Percentiles rank a stretch among this genome's conserved stretches.
Evolutionary conservation across 345 rosid genomes (phyloP).

Genomic region (Populus pruinosa): DNA sequence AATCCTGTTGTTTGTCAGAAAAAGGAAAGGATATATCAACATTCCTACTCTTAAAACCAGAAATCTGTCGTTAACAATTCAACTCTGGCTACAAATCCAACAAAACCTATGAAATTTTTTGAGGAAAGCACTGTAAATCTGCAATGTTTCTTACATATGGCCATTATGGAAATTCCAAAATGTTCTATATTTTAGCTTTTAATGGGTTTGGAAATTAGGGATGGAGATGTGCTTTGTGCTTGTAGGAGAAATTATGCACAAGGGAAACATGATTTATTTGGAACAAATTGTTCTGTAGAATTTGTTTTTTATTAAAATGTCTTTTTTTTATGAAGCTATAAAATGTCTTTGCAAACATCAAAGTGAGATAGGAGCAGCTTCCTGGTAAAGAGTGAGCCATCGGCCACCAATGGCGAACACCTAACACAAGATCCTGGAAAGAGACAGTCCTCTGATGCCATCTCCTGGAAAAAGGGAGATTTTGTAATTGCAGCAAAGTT

Average conservation of each 20-base stretch:
- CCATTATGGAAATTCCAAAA: too few species aligned
- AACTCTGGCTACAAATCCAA: too few species aligned
- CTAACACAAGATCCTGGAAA: too few species aligned
- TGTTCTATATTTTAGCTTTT: background rate
- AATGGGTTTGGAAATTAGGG: background rate
- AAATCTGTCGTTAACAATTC: too few species aligned
- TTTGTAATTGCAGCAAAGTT: constrained; percentile 58
- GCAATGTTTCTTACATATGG: background rate
- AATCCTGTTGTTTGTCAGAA: background rate
- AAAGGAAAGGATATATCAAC: background rate
- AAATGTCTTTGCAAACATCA: too few species aligned
- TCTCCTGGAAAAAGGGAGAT: too few species aligned
- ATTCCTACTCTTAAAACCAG: background rate
- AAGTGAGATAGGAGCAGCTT: too few species aligned
- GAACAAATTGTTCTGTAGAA: background rate
- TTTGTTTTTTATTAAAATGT: background rate
- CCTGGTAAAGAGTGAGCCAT: too few species aligned
- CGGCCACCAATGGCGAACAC: too few species aligned
- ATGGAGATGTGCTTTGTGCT: background rate
- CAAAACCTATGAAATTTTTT: too few species aligned
- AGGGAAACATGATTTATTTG: background rate
- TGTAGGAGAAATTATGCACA: too few species aligned
- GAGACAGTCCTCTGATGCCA: too few species aligned
- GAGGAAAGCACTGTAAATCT: background rate
- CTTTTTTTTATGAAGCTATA: background rate